Base-by-base conservation (phyloP, 2,329 filamentous ascomycete species). In the Fusarium haematococcum region DNA sequence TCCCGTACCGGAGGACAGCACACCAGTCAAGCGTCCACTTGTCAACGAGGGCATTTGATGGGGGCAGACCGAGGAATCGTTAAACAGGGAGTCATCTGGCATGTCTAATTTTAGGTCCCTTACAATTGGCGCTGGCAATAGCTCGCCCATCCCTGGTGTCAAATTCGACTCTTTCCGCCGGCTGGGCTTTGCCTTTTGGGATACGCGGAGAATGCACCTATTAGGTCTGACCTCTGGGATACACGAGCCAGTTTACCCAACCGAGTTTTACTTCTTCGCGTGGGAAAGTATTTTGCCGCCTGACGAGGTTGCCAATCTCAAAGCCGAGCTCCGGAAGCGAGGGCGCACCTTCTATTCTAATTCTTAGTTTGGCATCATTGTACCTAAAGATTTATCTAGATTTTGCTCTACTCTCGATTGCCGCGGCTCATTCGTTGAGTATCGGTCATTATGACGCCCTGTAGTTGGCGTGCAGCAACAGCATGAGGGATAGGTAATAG, bases 151-250 rank as follows among this genome's bases (percentile, higher is more conserved):
- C 5, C 43, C 64, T 7, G 71, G 73, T 9, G 45, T 68, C 13
- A 65, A 68, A 20, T 74, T 77, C 48, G 61, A 69, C 45, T 71
- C 71, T 3, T 77, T 72, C 59, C 71, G 73, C 10, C 72, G 4
- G 11, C 23, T 75, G 1, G 74, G 74, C 10, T 56, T 78, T 25
- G 68, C 72, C 3, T 60, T 75, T 20, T 78, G 75, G 74, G 75
- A 77, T 57, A 33, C 9, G 35, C 30, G 63, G 61, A 72, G 76
- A 16, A 25, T 45, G 43, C 43, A 45, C 14, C 43, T 45, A 16
- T 45, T 45, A 45, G 43, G 43, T 7, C 20, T 45, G 20, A 45
- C 43, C 43, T 20, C 5, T 48, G 43, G 23, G 23, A 48, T 30
- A 30, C 30, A 30, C 8, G 2, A 30, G 37, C 37, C 8, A 39